Evolutionary conservation across 495 filamentous ascomycete genomes (phyloP).

Genomic region (Xylaria grammica): DNA sequence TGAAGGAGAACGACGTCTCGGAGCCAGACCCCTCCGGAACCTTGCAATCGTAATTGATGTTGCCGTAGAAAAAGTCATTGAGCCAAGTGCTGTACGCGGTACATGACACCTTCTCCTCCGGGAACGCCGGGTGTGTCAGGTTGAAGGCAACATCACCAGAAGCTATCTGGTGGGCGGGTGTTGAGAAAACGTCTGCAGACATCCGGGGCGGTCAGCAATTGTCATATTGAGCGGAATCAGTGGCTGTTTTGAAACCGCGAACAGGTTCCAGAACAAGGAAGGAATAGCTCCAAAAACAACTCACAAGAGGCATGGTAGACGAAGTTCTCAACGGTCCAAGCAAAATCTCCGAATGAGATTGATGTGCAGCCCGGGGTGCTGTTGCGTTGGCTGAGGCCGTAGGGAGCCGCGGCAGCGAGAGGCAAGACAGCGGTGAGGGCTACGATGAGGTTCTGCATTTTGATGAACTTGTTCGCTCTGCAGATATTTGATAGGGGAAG

Average conservation of each 20-base stretch:
- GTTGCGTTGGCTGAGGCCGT: conserved; percentile 19
- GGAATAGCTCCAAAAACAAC: no score
- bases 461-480: background rate
- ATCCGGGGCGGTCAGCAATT: no score
- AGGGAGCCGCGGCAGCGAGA: conserved; percentile 25
- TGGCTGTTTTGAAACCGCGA: no score
- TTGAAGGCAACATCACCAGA: conserved; percentile 50
- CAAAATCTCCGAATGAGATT: conserved; percentile 39
- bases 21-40: conserved; percentile 27
- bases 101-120: conserved; percentile 37
- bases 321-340: conserved; percentile 42
- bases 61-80: conserved; percentile 52
- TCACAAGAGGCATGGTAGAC: conserved; percentile 48
- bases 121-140: conserved; percentile 46
- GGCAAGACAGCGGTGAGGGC: background rate
- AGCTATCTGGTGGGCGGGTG: conserved; percentile 51
- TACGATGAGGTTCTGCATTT: conserved; percentile 4
- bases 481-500: background rate
- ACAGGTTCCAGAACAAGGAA: no score
- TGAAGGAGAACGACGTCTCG: conserved; percentile 43
- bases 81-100: conserved; percentile 46
- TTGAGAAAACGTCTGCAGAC: conserved; percentile 48
- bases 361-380: conserved; percentile 35
- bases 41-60: conserved; percentile 42
- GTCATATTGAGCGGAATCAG: no score